These are phyloP conservation scores for Heracleum sosnowskyi DNA, from an alignment of 129 eudicot species.

Conservation along the genomic window DNA sequence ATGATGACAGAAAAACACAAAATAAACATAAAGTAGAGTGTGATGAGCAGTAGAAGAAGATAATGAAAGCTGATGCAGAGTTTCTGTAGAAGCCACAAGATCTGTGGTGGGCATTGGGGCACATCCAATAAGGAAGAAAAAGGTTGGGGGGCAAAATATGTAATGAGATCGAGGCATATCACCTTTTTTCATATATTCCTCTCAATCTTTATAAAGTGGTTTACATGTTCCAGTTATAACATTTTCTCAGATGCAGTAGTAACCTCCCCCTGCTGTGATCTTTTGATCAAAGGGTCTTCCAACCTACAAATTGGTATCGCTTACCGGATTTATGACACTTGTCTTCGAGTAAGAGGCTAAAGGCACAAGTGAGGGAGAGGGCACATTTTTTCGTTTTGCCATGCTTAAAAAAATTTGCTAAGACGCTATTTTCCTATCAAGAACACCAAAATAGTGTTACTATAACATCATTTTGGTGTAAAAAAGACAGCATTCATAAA, in stretches of 20 bases:
- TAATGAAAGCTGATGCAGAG: not conserved
- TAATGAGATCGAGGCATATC: not conserved
- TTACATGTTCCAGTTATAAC: not conserved
- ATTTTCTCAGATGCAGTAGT: not conserved
- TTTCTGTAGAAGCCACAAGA: constrained; percentile 11
- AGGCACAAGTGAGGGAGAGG: constrained; percentile 1
- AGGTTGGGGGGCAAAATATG: constrained; percentile 8
- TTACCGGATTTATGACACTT: not conserved
- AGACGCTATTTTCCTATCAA: too few species aligned
- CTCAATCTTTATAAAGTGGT: not conserved
- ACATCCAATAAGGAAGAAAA: not conserved
- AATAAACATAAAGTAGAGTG: not conserved
- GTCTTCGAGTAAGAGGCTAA: not conserved
- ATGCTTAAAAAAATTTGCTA: too few species aligned
- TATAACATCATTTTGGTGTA: too few species aligned
- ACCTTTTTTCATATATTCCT: constrained; percentile 2
- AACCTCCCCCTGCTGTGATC: constrained; percentile 9
- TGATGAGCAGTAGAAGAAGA: not conserved
- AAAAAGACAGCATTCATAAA: too few species aligned
- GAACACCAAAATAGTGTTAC: too few species aligned
- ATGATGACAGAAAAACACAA: not conserved
- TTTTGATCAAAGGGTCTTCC: not conserved
- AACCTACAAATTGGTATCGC: not conserved
- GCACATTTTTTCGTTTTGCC: not conserved
- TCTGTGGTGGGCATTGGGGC: not conserved